Conservation (phyloP, 192 early-diverging fungal species). For the Rhizoclosmatium sp. region DNA sequence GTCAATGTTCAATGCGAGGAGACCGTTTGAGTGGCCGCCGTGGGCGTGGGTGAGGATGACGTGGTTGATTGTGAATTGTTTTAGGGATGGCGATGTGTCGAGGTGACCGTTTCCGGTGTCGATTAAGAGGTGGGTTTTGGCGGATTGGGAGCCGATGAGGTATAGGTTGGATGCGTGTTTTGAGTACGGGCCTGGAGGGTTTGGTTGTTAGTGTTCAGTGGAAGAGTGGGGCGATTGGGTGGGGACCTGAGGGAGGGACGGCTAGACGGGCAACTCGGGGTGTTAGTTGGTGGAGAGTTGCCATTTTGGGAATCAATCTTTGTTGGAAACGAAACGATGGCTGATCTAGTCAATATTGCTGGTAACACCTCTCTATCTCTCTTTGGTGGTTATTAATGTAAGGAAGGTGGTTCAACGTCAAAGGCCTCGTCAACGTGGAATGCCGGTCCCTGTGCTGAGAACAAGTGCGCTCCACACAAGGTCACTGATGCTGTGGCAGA, state of each 20-base stretch:
- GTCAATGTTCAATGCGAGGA: background rate
- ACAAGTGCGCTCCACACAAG: background rate
- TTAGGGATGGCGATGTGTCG: background rate
- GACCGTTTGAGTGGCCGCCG: constrained; percentile 14
- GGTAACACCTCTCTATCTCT: background rate
- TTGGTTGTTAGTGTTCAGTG: background rate
- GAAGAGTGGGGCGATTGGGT: background rate
- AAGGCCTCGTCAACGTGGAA: constrained; percentile 15
- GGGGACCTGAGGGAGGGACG: background rate
- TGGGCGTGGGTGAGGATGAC: constrained; percentile 19
- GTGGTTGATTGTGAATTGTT: background rate
- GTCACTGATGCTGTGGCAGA: constrained; percentile 1
- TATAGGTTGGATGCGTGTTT: constrained; percentile 2
- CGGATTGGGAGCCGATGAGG: background rate
- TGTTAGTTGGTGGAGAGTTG: background rate
- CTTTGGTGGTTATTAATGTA: background rate
- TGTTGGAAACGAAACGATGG: background rate
- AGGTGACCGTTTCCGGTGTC: constrained; percentile 3
- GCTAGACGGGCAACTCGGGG: background rate
- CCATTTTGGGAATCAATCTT: background rate
- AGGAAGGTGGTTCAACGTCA: background rate
- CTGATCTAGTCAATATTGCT: constrained; percentile 16
- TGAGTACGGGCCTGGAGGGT: background rate
- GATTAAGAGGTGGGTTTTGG: background rate
- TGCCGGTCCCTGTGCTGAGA: background rate